These are phyloP conservation scores for Kentomonas sorsogonicus DNA, from an alignment of 208 protist genomes.

Conservation along the genomic window DNA sequence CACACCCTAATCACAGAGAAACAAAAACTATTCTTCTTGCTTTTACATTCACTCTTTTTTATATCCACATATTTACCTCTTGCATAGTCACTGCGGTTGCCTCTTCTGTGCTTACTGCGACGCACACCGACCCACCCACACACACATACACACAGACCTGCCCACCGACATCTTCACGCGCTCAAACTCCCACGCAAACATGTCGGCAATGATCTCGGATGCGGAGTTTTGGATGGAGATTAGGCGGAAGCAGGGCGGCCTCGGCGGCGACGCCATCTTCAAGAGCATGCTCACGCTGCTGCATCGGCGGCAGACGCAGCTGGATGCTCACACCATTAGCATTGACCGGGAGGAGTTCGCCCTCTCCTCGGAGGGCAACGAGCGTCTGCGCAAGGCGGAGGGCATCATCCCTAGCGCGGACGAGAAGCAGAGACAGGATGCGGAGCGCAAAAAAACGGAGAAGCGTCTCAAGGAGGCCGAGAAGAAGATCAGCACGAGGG, in stretches of 20 bases:
- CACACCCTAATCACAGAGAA: too few species aligned
- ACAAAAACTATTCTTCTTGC: too few species aligned
- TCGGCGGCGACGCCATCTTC: constrained; percentile 68
- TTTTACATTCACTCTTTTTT: too few species aligned
- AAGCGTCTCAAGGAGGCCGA: constrained; percentile 28
- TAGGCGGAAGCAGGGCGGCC: constrained; percentile 41
- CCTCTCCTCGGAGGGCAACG: constrained; percentile 18
- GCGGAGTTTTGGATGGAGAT: constrained; percentile 82
- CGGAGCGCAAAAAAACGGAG: constrained; percentile 18
- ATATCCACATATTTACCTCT: too few species aligned
- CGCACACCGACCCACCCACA: too few species aligned
- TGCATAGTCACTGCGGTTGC: too few species aligned
- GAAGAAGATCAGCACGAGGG: constrained; percentile 24
- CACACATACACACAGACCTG: too few species aligned
- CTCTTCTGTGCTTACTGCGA: too few species aligned
- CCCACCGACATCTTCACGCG: too few species aligned
- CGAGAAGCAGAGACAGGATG: constrained; percentile 24
- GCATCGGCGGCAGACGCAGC: constrained; percentile 46
- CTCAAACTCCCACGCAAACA: too few species aligned
- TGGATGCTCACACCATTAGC: constrained; percentile 36
- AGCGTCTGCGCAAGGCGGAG: constrained; percentile 28
- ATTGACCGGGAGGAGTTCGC: constrained; percentile 33
- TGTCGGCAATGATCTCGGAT: constrained; percentile 81
- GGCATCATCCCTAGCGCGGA: constrained; percentile 23
- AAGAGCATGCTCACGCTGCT: constrained; percentile 55